Percentiles rank a stretch among this genome's conserved stretches.
Evolutionary conservation across 495 filamentous ascomycete genomes (phyloP).

Genomic region (Neurospora africana): DNA sequence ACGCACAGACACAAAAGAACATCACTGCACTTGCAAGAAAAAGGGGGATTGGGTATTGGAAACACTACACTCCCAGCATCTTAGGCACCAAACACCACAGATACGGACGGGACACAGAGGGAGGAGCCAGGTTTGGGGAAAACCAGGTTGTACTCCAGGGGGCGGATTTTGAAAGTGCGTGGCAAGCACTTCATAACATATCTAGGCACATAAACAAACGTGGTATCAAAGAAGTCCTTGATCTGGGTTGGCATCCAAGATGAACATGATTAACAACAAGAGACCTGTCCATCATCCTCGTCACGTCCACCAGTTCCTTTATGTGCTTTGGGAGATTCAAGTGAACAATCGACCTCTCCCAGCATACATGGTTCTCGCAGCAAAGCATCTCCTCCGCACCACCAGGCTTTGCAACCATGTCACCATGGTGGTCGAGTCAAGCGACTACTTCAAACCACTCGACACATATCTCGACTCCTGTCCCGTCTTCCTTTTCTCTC

Average conservation of each 20-base stretch:
- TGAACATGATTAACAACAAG: not conserved
- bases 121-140: not conserved
- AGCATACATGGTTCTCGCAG: conserved; percentile 4
- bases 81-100: not conserved
- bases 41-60: not conserved
- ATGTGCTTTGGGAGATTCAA: conserved; percentile 7
- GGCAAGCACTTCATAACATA: not conserved
- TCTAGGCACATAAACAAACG: not conserved
- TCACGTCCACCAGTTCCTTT: conserved; percentile 4
- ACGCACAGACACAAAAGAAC: not conserved
- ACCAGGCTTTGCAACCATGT: conserved; percentile 6
- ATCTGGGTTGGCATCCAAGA: not conserved
- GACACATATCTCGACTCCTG: not conserved
- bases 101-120: not conserved
- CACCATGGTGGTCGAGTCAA: conserved; percentile 4
- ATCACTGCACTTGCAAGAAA: not conserved
- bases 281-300: not conserved
- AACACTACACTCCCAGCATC: not conserved
- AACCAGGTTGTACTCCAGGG: not conserved
- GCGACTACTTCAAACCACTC: not conserved
- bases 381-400: conserved; percentile 9
- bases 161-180: not conserved
- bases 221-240: not conserved
- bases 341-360: conserved; percentile 3
- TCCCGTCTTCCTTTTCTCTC: conserved; percentile 25